Base-by-base conservation (phyloP, 164 flowering plant species). In the Liquidambar formosana region DNA sequence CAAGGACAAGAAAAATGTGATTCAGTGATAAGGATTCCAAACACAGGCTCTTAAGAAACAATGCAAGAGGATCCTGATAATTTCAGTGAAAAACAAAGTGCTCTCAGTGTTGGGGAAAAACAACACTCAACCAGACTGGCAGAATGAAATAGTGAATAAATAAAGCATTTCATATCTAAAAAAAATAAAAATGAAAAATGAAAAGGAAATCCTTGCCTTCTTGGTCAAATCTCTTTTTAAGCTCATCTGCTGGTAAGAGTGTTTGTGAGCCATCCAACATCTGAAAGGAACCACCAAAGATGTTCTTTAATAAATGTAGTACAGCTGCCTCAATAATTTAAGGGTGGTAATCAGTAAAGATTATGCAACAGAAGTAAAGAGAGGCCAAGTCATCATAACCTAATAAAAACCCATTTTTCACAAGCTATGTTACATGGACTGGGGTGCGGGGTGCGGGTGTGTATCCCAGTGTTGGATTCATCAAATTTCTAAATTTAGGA, bases 241-340 rank as follows among this genome's bases (percentile, higher is more conserved):
- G 92, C 78, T 90, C 85, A 43, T 87, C 88, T 27, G 89, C 76
- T 54, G 94, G 85, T 75, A 96, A 73, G 58, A 96, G 94, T 43
- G 87, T 76, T 66, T 88, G 97, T 45, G 97, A 89, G 71, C 80
- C 71, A 73, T 96, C 98, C 78, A 96, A 72, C 87, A 96, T 78
- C 99, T 95, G 89, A 73, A 76, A 65, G 61, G 41, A 68, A 71
- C 27, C 44, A 65, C 33, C 52, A 71, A 47, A 47, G 48, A 25
- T 10, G 15, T 28, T 19, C 4, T 51, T 28, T 4, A 60, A n/a
- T 60, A 38, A 21, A 60, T 58, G 28, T 33, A 33, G 25, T 53
- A 53, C 3, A 53, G 58, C 14, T 22, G 27, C 3, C 15, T n/a
- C 58, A 54, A 25, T 2, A 21, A 21, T 23, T 4, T 14, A 2